Base-by-base conservation (phyloP, 371 early-diverging fungal genomes). In the Mucor lusitanicus region DNA sequence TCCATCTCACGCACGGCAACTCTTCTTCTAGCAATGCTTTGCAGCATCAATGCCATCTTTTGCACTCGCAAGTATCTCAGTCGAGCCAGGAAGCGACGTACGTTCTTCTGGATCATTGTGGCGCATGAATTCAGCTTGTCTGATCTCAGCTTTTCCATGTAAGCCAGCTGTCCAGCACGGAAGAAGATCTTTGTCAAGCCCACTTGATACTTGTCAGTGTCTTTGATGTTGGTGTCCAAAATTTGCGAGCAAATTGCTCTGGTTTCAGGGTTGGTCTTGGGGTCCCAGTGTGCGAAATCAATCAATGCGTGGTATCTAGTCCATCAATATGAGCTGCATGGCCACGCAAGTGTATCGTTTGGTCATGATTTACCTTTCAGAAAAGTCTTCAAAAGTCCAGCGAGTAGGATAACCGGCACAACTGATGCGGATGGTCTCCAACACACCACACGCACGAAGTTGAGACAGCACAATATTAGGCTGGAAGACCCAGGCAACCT, bases 401-500 rank as follows among this genome's bases (percentile, higher is more conserved):
- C 99, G 89, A 6, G 94, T 88, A 21, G 99, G 99, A 79, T 98
- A 99, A 27, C 99, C 99, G 17, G 96, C 96, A 74, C 98, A 95
- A 75, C 94, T 93, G 79, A 99, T 99, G 37, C 98, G 91, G 70
- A 99, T 99, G 3, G 99, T 99, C 80, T 99, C 99, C 23, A 99
- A 78, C 3, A 99, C 99, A 88, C 99, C 99, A 85, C 99, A 99
- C 33, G 99, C 99, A 48, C 96, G 91, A 44, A 99, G 77, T 79
- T 99, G 99, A 19, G 93, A 83, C 3, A 99, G 86, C 17, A 99
- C 97, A 88, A 96, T 92, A 37, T 87, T 89, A 25, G 95, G 88
- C 68, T 99, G 96, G 71, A 99, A 96, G n/a, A 68, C 76, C 90
- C 94, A 94, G 12, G 97, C 89, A 8, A 76, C 85, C 82, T 98